Conservation (phyloP, 352 stramenopile genomes). For the Globisporangium takayamanum region DNA sequence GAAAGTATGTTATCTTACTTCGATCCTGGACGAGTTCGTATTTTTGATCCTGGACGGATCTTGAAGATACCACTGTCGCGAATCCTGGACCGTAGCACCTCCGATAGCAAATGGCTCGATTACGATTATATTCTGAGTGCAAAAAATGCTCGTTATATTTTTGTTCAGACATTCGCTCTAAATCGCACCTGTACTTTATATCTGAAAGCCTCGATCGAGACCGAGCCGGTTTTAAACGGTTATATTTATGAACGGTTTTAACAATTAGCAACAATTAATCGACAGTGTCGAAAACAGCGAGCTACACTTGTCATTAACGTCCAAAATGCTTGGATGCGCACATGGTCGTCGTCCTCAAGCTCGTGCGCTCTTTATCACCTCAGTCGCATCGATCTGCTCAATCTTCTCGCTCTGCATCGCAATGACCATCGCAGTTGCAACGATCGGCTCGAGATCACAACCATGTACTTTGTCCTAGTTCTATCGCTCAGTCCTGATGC, state of each 20-base stretch:
- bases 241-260: no score
- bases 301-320: no score
- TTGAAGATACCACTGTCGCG: background rate
- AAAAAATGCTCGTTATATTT: no score
- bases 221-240: no score
- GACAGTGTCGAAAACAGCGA: no score
- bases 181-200: no score
- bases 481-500: background rate
- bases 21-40: background rate
- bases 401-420: conserved; percentile 43
- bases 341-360: no score
- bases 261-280: no score
- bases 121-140: no score
- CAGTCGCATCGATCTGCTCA: conserved; percentile 48
- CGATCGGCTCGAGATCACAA: conserved; percentile 86
- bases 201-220: no score
- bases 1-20: background rate
- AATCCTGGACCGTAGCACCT: background rate
- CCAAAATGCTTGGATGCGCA: no score
- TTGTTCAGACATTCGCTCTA: no score
- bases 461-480: conserved; percentile 15
- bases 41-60: background rate
- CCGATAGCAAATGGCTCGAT: background rate
- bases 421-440: conserved; percentile 76
- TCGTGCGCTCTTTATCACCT: conserved; percentile 38